phyloP scores from a whole-genome alignment of 1,284 basidiomycete genomes.

The Abortiporus biennis region DNA sequence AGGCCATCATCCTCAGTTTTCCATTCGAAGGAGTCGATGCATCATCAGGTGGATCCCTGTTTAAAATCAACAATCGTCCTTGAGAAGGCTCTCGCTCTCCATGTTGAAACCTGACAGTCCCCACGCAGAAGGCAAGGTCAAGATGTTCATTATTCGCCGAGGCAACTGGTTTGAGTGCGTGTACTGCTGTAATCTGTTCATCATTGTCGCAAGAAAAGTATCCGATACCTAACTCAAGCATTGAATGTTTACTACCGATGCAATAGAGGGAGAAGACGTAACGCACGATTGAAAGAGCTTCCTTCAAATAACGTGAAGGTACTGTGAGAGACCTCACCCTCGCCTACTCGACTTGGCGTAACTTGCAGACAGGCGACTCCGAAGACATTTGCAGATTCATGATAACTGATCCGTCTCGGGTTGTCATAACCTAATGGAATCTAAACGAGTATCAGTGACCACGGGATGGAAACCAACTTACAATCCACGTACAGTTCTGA shows the following conservation, averaged over 20 bases:
- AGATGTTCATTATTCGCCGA: conserved; percentile 21
- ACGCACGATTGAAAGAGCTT: conserved; percentile 58
- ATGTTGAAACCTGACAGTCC: conserved; percentile 44
- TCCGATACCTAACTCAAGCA: conserved; percentile 37
- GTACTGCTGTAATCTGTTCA: conserved; percentile 57
- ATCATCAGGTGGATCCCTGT: conserved; percentile 27
- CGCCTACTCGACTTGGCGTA: conserved; percentile 49
- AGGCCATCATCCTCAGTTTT: conserved; percentile 23
- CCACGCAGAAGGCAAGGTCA: conserved; percentile 46
- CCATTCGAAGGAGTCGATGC: conserved; percentile 19
- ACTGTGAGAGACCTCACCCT: conserved; percentile 41
- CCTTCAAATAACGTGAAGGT: conserved; percentile 68
- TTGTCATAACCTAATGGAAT: conserved; percentile 62
- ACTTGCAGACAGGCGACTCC: conserved; percentile 56
- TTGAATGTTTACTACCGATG: neutral
- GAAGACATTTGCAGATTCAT: conserved; percentile 47
- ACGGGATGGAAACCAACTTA: neutral
- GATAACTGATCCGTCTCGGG: conserved; percentile 58
- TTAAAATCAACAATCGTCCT: conserved; percentile 55
- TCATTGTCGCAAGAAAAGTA: conserved; percentile 44
- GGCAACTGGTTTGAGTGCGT: conserved; percentile 29
- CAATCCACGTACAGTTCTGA: conserved; percentile 51
- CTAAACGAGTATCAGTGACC: conserved; percentile 29
- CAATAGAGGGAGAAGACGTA: neutral
- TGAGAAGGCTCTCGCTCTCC: conserved; percentile 52